A percentile compares a stretch with the other conserved stretches of the same genome.
Evolutionary conservation across 2,329 filamentous ascomycete species (phyloP).

Genomic region (Triangularia setosa): DNA sequence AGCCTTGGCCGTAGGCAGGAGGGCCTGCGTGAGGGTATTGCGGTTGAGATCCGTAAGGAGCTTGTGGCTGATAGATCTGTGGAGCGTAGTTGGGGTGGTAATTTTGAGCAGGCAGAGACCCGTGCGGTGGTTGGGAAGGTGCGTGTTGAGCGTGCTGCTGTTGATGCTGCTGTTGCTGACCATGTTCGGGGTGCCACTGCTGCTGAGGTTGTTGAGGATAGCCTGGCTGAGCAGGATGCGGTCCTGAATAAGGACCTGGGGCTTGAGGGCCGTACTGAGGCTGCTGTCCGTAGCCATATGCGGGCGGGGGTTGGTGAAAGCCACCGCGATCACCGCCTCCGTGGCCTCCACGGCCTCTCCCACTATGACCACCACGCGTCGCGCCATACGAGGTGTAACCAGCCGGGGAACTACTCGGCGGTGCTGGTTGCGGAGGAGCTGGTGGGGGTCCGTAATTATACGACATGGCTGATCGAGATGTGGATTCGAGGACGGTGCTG

Average conservation of each 20-base stretch:
- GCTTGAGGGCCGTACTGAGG: conserved; percentile 30
- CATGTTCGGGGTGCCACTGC: conserved; percentile 39
- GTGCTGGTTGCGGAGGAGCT: conserved; percentile 39
- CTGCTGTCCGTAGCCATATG: conserved; percentile 43
- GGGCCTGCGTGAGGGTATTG: conserved; percentile 23
- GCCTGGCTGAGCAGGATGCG: conserved; percentile 35
- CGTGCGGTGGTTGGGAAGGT: conserved; percentile 42
- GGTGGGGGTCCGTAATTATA: conserved; percentile 55
- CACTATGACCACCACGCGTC: conserved; percentile 36
- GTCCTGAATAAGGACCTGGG: conserved; percentile 26
- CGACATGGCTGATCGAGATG: conserved; percentile 36
- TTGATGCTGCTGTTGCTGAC: conserved; percentile 33
- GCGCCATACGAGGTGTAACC: conserved; percentile 38
- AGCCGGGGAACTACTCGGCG: conserved; percentile 29
- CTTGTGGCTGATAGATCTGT: conserved; percentile 46
- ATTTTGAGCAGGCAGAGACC: conserved; percentile 47
- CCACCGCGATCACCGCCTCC: conserved; percentile 41
- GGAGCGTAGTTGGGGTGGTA: conserved; percentile 59
- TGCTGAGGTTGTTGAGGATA: conserved; percentile 41
- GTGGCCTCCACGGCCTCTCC: conserved; percentile 40
- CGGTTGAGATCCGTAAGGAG: conserved; percentile 25
- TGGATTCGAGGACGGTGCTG: background rate
- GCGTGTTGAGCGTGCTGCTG: conserved; percentile 2
- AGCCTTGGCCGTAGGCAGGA: conserved; percentile 33
- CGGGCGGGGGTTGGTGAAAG: conserved; percentile 37